Conservation (phyloP, 208 protist species). For the Trypanosoma mega region DNA sequence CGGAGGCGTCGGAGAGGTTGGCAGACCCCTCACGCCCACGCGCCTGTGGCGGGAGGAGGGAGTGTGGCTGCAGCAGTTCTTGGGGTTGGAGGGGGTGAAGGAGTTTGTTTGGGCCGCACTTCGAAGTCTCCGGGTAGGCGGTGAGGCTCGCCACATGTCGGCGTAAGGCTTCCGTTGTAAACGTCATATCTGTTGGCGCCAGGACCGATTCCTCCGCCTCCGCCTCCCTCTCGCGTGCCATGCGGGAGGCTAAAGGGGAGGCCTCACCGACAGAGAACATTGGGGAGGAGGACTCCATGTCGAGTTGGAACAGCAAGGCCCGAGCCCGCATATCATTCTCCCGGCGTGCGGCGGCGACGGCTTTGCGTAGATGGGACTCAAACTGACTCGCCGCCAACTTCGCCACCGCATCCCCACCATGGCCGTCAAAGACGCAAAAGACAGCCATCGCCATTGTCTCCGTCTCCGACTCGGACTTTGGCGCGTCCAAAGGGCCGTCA, state of each 20-base stretch:
- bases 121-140: no score
- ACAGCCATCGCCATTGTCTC: conserved; percentile 68
- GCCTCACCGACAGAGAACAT: not conserved
- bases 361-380: conserved; percentile 55
- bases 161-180: conserved; percentile 10
- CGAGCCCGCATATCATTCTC: conserved; percentile 32
- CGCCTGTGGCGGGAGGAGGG: no score
- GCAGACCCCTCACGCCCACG: no score
- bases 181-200: no score
- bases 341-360: conserved; percentile 23
- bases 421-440: conserved; percentile 84
- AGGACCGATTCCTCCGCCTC: no score
- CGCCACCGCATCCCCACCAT: conserved; percentile 76
- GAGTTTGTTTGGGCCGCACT: no score
- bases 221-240: not conserved
- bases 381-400: conserved; percentile 65
- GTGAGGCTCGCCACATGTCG: conserved; percentile 6
- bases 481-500: not conserved
- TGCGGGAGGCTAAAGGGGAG: conserved; percentile 4
- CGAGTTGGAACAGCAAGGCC: conserved; percentile 53
- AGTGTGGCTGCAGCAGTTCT: no score
- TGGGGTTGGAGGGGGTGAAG: no score
- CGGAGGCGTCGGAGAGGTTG: no score
- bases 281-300: conserved; percentile 33
- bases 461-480: not conserved